Percentiles rank a stretch among this genome's conserved stretches.
Evolutionary conservation across 768 basidiomycete species (phyloP).

Genomic region (Hericium rajendrae): DNA sequence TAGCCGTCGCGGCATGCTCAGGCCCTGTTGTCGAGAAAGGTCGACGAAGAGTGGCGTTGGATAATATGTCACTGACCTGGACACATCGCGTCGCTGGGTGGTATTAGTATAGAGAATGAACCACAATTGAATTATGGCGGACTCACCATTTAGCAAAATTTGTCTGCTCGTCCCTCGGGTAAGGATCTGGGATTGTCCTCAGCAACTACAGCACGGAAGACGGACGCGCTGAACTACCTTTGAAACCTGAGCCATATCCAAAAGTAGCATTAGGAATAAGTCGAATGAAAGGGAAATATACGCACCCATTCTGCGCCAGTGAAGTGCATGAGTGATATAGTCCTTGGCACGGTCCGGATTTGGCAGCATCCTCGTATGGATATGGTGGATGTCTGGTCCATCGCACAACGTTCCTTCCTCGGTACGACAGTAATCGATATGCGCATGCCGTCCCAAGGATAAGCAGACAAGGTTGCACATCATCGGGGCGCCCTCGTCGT

Average conservation of each 20-base stretch:
- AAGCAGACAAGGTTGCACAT: constrained; percentile 50
- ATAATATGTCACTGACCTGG: constrained; percentile 24
- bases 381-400: constrained; percentile 37
- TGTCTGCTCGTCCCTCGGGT: constrained; percentile 45
- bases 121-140: too few species aligned
- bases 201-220: not conserved
- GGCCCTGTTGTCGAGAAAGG: constrained; percentile 26
- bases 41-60: not conserved
- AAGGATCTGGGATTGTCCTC: constrained; percentile 34
- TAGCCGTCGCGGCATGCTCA: constrained; percentile 35
- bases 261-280: too few species aligned
- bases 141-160: constrained; percentile 46
- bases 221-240: constrained; percentile 24
- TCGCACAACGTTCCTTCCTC: constrained; percentile 28
- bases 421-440: constrained; percentile 47
- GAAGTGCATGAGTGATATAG: constrained; percentile 40
- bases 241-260: constrained; percentile 37
- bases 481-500: constrained; percentile 54
- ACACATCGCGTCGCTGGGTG: constrained; percentile 40
- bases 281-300: not conserved
- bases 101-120: not conserved
- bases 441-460: constrained; percentile 45
- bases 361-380: constrained; percentile 33
- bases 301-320: constrained; percentile 52
- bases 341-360: constrained; percentile 41